Percentiles rank a stretch among this genome's conserved stretches.
phyloP scores from a whole-genome alignment of 805 yeast species.

The Spathaspora boniae region DNA sequence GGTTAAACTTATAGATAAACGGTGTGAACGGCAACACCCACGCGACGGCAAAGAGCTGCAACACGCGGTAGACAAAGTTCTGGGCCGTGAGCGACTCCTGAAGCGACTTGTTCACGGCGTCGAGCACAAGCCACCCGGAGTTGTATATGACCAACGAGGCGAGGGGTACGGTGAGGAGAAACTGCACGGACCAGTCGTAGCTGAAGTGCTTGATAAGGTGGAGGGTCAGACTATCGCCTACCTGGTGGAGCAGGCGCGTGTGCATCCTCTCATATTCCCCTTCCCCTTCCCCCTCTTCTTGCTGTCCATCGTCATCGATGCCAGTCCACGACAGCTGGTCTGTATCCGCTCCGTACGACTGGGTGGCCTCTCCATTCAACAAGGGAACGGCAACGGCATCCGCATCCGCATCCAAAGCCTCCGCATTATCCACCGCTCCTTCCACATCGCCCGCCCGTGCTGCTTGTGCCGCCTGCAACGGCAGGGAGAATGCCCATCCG shows the following conservation, averaged over 20 bases:
- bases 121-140: constrained; percentile 53
- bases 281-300: not conserved
- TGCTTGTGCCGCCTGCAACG: too few relatives aligned
- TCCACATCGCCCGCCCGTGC: constrained; percentile 11
- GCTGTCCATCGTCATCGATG: too few relatives aligned
- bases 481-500: constrained; percentile 37
- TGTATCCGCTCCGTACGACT: not conserved
- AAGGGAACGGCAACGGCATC: constrained; percentile 10
- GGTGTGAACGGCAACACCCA: constrained; percentile 56
- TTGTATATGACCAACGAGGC: constrained; percentile 53
- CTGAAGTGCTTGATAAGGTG: constrained; percentile 28
- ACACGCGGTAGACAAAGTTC: constrained; percentile 24
- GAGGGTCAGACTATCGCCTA: too few relatives aligned
- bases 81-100: constrained; percentile 59
- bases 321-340: too few relatives aligned
- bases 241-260: too few relatives aligned
- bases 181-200: constrained; percentile 83
- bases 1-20: constrained; percentile 65
- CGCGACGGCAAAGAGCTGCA: constrained; percentile 26
- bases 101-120: constrained; percentile 65
- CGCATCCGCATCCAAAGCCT: too few relatives aligned
- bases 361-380: constrained; percentile 1
- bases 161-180: constrained; percentile 62
- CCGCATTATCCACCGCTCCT: too few relatives aligned
- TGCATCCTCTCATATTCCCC: too few relatives aligned